These are phyloP conservation scores for Fraxinus xanthoxyloides DNA, from an alignment of 305 asterid species.

Conservation along the genomic window DNA sequence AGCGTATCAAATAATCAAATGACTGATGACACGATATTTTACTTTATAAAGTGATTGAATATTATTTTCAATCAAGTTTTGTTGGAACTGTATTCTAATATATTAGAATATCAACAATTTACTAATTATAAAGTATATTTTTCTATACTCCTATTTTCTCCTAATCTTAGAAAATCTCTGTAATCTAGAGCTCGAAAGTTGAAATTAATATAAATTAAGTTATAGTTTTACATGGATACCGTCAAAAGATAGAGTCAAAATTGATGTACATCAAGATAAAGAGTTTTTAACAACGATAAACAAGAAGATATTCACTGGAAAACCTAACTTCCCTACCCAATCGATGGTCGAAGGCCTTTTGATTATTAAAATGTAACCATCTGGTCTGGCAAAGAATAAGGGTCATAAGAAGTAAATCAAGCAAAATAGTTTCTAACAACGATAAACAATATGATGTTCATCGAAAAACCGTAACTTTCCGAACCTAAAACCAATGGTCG, in stretches of 20 bases:
- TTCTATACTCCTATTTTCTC: background rate
- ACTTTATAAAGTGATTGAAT: background rate
- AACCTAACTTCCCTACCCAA: background rate
- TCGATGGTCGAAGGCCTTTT: background rate
- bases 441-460: background rate
- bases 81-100: background rate
- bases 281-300: background rate
- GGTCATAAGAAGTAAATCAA: background rate
- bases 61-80: background rate
- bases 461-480: background rate
- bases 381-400: too few relatives aligned
- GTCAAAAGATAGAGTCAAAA: background rate
- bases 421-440: background rate
- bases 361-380: background rate
- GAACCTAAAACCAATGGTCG: background rate
- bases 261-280: background rate
- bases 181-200: background rate
- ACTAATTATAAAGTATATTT: background rate
- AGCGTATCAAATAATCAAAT: background rate
- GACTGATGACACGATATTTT: background rate
- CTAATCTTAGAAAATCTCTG: background rate
- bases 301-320: background rate
- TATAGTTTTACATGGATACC: background rate
- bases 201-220: background rate
- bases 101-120: background rate